Base-by-base conservation (phyloP, 1,139 yeast genomes). In the Hemisphaericaspora xylanilytica region DNA sequence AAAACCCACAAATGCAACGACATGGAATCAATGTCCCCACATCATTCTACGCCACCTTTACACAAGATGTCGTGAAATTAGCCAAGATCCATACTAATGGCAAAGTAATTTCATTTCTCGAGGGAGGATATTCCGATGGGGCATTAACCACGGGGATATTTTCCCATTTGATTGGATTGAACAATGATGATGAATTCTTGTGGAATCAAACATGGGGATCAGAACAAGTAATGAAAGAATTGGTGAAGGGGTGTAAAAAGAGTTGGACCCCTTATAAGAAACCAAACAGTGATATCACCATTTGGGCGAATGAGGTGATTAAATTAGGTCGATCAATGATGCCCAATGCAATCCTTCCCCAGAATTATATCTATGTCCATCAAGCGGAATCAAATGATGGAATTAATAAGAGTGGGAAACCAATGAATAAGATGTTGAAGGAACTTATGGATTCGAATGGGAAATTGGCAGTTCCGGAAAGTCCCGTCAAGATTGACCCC, bases 81-180 rank as follows among this genome's bases (percentile, higher is more conserved):
- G 86, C 94, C 9, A 67, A 69, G 42, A 70, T 77, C 40, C 85
- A 78, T 50, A 66, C 83, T 12, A 62, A 71, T 16, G 86, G 90
- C 9, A 80, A 80, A 48, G 67, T 86, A 0, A 52, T 86, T 1
- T 85, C 95, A 3, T 63, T 87, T 31, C 63, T 87, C 47, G 96
- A 87, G 60, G 96, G 96, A 14, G 96, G 96, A 0, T 87, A 87
- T 55, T 82, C 94, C 1, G 92, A 87, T 52, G 86, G 86, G 2
- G 96, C 96, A 0, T 67, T 87, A 22, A 63, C 84, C 2, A 84
- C 95, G 0, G 96, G 95, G 9, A 79, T 85, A 0, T 85, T 85
- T 55, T 78, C 95, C 6, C 95, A 86, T 56, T 61, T 85, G 43
- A 78, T 83, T 28, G 95, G 94, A 1, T 57, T 83, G 38, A 60